Base-by-base conservation (phyloP, 2,329 filamentous ascomycete genomes). In the Penicillium rolfsii region DNA sequence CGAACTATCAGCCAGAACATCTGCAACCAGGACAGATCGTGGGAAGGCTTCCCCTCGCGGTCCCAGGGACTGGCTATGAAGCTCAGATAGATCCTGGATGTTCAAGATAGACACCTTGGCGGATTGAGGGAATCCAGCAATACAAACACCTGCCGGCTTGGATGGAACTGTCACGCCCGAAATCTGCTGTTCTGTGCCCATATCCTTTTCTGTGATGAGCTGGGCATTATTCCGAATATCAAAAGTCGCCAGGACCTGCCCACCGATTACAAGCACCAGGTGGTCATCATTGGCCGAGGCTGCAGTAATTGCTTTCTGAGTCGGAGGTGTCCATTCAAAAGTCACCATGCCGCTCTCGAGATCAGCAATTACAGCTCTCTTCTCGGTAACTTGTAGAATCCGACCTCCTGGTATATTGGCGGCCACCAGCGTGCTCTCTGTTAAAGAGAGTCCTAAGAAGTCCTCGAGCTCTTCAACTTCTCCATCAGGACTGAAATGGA, bases 41-140 rank as follows among this genome's bases (percentile, higher is more conserved):
- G 95, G 93, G 30, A 97, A 88, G 0, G 91, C 92, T 7, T 89
- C 85, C 46, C 87, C 88, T 59, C 93, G 88, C 28, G 85, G 74
- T 0, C 82, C 80, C 12, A 93, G 78, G 2, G 82, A 81, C 70
- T 90, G 88, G 2, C 86, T 87, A 52, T 87, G 85, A 0, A 92
- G 77, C 1, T 87, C 84, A 35, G 87, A 78, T 2, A 98, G 80
- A 1, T 86, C 87, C 19, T 83, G 76, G 24, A 96, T 74, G 60
- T 89, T 84, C 48, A 97, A 81, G 36, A 98, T 81, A 0, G 90
- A 89, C 28, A 98, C 84, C 11, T 86, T 86, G 5, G 91, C 91
- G n/a, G 89, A 88, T 64, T 90, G 87, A 87, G 94, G 98, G 77
- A 96, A 95, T 1, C 93, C 93, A 16, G 95, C 84, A 30, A 97